These are phyloP conservation scores for Trichoderma sp. DNA, from an alignment of 2,329 filamentous ascomycete genomes.

Conservation along the genomic window DNA sequence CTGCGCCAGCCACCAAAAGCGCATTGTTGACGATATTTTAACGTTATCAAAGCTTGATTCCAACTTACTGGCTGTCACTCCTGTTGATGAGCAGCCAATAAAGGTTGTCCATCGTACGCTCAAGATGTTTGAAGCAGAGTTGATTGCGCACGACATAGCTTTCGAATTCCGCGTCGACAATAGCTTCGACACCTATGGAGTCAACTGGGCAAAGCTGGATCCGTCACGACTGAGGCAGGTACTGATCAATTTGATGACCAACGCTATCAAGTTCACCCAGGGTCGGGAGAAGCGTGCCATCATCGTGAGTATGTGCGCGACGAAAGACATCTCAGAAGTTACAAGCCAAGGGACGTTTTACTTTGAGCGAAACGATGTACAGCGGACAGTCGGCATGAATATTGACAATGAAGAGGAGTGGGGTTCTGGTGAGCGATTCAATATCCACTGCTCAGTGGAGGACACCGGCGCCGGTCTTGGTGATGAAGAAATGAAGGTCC, in stretches of 20 bases:
- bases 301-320: conserved; percentile 67
- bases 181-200: conserved; percentile 64
- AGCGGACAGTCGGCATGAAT: conserved; percentile 42
- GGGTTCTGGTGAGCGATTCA: conserved; percentile 72
- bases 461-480: conserved; percentile 72
- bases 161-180: conserved; percentile 71
- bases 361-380: conserved; percentile 51
- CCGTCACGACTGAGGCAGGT: conserved; percentile 75
- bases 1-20: conserved; percentile 78
- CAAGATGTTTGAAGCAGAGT: conserved; percentile 79
- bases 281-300: conserved; percentile 63
- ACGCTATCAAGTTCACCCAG: conserved; percentile 68
- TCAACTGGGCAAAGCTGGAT: conserved; percentile 76
- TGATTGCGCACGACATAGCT: conserved; percentile 71
- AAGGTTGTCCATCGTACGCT: conserved; percentile 69
- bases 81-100: conserved; percentile 69
- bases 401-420: conserved; percentile 64
- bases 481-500: conserved; percentile 65
- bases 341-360: conserved; percentile 50
- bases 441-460: conserved; percentile 71
- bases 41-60: conserved; percentile 73
- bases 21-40: conserved; percentile 69
- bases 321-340: conserved; percentile 52
- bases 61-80: conserved; percentile 70
- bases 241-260: conserved; percentile 74